These are phyloP conservation scores for Phytopythium aichiense DNA, from an alignment of 352 stramenopile species.

Conservation along the genomic window DNA sequence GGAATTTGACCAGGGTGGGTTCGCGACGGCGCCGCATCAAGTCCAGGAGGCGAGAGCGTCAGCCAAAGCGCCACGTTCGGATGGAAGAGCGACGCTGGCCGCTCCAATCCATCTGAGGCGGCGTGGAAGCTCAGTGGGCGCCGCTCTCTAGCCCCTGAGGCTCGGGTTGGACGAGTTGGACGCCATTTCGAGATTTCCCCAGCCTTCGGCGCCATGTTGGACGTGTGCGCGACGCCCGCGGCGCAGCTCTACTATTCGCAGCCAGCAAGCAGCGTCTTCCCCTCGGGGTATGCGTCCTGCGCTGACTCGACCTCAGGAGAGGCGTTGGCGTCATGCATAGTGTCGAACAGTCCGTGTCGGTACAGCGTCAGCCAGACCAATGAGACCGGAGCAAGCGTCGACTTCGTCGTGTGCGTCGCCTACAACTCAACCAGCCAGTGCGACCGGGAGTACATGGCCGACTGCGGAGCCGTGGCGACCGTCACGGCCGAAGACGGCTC, in stretches of 20 bases:
- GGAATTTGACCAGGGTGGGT: neutral
- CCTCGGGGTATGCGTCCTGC: neutral
- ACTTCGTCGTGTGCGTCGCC: slow-evolving; percentile 7
- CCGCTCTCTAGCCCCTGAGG: neutral
- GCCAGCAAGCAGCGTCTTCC: neutral
- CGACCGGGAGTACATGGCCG: slow-evolving; percentile 5
- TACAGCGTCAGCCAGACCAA: neutral
- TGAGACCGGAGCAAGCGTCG: slow-evolving; percentile 1
- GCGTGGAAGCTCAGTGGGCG: neutral
- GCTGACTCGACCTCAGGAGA: neutral
- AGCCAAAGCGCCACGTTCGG: neutral
- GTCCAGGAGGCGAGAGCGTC: neutral
- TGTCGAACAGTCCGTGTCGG: neutral
- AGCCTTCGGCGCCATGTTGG: neutral
- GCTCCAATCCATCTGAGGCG: neutral
- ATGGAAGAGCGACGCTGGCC: neutral
- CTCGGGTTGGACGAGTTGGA: neutral
- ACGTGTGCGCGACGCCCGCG: neutral
- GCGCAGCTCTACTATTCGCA: slow-evolving; percentile 4
- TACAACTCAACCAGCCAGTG: slow-evolving; percentile 8
- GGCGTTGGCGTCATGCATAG: neutral
- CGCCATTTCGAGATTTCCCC: neutral
- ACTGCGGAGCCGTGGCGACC: neutral
- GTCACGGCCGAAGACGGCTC: neutral
- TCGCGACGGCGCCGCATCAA: neutral